Evolutionary conservation across 306 rosid genomes (phyloP), one percentile per base, ranked within the genome.

Genomic region (Trifolium fragiferum): DNA sequence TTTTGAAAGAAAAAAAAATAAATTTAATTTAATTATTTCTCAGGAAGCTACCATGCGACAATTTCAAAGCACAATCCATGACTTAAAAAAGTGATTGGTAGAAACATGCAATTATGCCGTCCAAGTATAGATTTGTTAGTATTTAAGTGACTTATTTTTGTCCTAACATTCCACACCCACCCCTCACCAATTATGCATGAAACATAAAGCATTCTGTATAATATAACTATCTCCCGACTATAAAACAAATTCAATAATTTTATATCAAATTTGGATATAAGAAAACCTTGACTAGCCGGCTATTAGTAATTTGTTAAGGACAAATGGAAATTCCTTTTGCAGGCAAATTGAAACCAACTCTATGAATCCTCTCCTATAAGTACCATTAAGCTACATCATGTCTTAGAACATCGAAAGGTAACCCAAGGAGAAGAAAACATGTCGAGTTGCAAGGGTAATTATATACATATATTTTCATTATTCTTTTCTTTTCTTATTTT

Each of bases 371-470:
- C 68, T 57, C 41, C 69, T 68, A 44, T 76, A 57, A 68, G 4
- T 57, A 68, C 68, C 75, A 68, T 19, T 58, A 12, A 4, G 19
- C 27, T 33, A 33, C 79, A 65, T 60, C 58, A 19, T 9, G 16
- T 75, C 67, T 55, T n/a, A 57, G 38, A 38, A 58, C 53, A 55
- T 43, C 68, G 18, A 10, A 62, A 62, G 14, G 9, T 32, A 62
- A 62, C 13, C 3, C 44, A 78, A 55, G 78, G 63, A 14, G 70
- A 72, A 65, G 70, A 62, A 35, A 62, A 66, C 63, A 79, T 79
- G 82, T 72, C 82, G 6, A 70, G 57, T 49, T 67, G 82, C 74
- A 30, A 60, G 66, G 66, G 43, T 60, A 60, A 60, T 8, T 60
- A 60, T 30, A 60, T 0, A 5, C 40, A 60, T 60, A 60, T 13